These are phyloP conservation scores for Dictyostelium capitatum DNA, from an alignment of 78 protist genomes.

Conservation along the genomic window DNA sequence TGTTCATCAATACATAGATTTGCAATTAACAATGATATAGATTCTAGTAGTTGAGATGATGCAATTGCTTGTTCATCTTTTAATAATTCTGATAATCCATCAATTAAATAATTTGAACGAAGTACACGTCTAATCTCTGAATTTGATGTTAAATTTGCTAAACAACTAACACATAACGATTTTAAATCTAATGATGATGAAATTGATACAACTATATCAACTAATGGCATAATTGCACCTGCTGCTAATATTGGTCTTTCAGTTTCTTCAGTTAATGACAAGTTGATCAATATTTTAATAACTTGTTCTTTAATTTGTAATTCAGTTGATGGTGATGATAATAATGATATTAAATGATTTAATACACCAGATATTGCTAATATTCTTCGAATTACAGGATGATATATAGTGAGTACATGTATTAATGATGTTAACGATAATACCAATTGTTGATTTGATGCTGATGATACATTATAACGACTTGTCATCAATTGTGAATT, in stretches of 20 bases:
- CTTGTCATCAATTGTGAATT: not conserved
- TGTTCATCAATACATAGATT: conserved; percentile 62
- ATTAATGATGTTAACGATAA: conserved; percentile 9
- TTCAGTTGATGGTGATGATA: conserved; percentile 52
- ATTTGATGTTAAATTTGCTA: conserved; percentile 65
- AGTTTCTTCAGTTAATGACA: conserved; percentile 72
- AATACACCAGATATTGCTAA: conserved; percentile 55
- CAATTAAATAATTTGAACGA: conserved; percentile 40
- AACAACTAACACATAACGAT: conserved; percentile 44
- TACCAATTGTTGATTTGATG: conserved; percentile 25
- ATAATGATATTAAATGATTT: conserved; percentile 14
- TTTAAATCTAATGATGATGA: conserved; percentile 10
- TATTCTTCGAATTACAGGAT: conserved; percentile 62
- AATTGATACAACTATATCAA: conserved; percentile 40
- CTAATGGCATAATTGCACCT: conserved; percentile 71
- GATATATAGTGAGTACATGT: conserved; percentile 62
- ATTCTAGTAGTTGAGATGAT: conserved; percentile 9
- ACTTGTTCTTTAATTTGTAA: conserved; percentile 22
- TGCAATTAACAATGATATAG: conserved; percentile 36
- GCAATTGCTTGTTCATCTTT: not conserved
- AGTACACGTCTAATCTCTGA: conserved; percentile 26
- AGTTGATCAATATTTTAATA: conserved; percentile 37
- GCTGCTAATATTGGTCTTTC: conserved; percentile 41
- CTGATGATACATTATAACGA: not conserved
- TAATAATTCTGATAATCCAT: conserved; percentile 34